phyloP scores from a whole-genome alignment of 1,284 basidiomycete genomes.

The Trichosporon coremiiforme region DNA sequence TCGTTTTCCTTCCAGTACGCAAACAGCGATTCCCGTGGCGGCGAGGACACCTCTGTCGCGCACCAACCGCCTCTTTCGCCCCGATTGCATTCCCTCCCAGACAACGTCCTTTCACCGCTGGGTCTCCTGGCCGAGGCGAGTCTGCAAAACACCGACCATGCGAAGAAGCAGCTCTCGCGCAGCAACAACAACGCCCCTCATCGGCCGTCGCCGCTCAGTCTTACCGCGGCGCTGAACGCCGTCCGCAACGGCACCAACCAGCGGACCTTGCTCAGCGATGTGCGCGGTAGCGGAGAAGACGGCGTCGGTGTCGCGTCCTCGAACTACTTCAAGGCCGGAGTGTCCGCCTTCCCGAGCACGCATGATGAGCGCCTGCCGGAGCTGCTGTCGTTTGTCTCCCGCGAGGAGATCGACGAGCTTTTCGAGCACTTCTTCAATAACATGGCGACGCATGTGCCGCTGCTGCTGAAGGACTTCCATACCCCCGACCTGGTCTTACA shows the following conservation, averaged over 20 bases:
- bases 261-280: constrained; percentile 47
- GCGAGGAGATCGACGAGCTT: constrained; percentile 81
- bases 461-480: constrained; percentile 83
- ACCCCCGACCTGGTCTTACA: constrained; percentile 89
- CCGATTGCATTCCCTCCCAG: constrained; percentile 84
- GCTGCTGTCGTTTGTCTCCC: constrained; percentile 78
- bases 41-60: constrained; percentile 24
- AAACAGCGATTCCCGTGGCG: constrained; percentile 18
- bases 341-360: constrained; percentile 20
- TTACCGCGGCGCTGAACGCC: constrained; percentile 27
- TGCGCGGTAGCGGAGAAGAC: constrained; percentile 38
- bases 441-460: constrained; percentile 53
- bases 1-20: constrained; percentile 20
- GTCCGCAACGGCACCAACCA: constrained; percentile 31
- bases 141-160: constrained; percentile 70
- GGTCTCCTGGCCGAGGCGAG: constrained; percentile 89
- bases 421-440: constrained; percentile 78
- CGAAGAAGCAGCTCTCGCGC: constrained; percentile 36
- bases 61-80: constrained; percentile 61
- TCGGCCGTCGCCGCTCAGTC: constrained; percentile 41
- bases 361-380: constrained; percentile 62
- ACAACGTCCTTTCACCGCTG: constrained; percentile 85
- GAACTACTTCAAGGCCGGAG: constrained; percentile 92
- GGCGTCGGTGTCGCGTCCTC: constrained; percentile 70
- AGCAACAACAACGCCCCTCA: constrained; percentile 36